Percentiles rank a stretch among this genome's conserved stretches.
phyloP scores from a whole-genome alignment of 129 eudicot genomes.

The Lonicera japonica region DNA sequence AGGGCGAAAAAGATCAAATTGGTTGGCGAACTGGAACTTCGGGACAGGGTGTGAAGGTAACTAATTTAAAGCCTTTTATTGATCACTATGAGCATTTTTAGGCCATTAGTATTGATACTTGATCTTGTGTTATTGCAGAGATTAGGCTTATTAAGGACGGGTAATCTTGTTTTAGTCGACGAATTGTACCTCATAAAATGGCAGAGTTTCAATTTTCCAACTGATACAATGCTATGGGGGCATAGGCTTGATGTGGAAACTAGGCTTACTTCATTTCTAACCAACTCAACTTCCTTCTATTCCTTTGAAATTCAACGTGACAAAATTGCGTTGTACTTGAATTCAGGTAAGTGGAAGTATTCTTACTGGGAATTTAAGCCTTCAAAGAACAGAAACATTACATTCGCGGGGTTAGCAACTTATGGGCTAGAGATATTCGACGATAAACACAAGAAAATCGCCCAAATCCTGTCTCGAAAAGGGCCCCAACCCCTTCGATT shows the following conservation, averaged over 20 bases:
- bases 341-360: constrained; percentile 52
- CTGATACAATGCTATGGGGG: constrained; percentile 78
- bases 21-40: constrained; percentile 92
- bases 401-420: constrained; percentile 53
- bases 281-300: constrained; percentile 42
- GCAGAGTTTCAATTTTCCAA: constrained; percentile 97
- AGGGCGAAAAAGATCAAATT: constrained; percentile 39
- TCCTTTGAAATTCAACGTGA: constrained; percentile 70
- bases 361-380: constrained; percentile 84
- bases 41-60: constrained; percentile 92
- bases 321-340: constrained; percentile 60
- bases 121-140: constrained; percentile 41
- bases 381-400: constrained; percentile 31
- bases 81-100: too few relatives aligned
- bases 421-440: constrained; percentile 49
- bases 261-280: constrained; percentile 52
- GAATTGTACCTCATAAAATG: constrained; percentile 50
- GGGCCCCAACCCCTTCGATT: constrained; percentile 42
- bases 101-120: too few relatives aligned
- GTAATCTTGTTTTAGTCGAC: constrained; percentile 72
- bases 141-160: constrained; percentile 45
- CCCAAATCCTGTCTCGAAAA: constrained; percentile 33
- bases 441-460: constrained; percentile 34
- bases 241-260: constrained; percentile 71
- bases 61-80: not conserved